Base-by-base conservation (phyloP, 805 yeast species). In the Pichia gijzeniarum region DNA sequence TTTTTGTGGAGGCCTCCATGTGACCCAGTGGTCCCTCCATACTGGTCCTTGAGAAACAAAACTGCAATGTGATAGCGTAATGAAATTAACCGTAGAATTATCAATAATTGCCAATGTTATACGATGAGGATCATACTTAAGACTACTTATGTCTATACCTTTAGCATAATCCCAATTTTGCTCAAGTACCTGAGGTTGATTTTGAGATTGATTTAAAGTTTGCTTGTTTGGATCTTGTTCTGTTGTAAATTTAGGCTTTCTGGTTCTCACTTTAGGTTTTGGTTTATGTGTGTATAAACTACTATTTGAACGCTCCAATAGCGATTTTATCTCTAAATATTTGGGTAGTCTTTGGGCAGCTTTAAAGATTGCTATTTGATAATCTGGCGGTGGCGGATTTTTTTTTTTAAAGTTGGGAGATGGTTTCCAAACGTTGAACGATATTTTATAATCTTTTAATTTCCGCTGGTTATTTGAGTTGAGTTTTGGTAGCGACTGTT, bases 351-450 rank as follows among this genome's bases (percentile, higher is more conserved):
- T 59, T 2, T 62, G 59, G 10, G 65, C 67, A 3, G 76, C 70
- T 47, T 79, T 74, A 14, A 78, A 70, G 0, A 87, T 77, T 2
- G 76, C 70, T 1, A 91, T 63, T 53, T 82, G 87, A 59, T 76
- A 90, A 60, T 90, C 90, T 1, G 96, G 95, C 2, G 57, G 38
- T 0, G 82, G 79, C 1, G 95, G 95, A 19, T 58, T 55, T 30
- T 77, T 79, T 54, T 88, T 88, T 48, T 80, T 80, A 66, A 85
- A 90, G 3, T 68, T 63, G 0, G 85, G 72, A 2, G 72, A 68
- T 2, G 98, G 97, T 59, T 85, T 88, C 96, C 96, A 90, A 3
- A 86, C 85, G 55, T 83, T 72, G 54, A 70, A 89, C 0, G 76
- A 67, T 3, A 83, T 64, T 5, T 58, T 45, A 33, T 48, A 57